A percentile compares a stretch with the other conserved stretches of the same genome.
Evolutionary conservation across 495 filamentous ascomycete species (phyloP).

Genomic region (Podospora pseudocomata): DNA sequence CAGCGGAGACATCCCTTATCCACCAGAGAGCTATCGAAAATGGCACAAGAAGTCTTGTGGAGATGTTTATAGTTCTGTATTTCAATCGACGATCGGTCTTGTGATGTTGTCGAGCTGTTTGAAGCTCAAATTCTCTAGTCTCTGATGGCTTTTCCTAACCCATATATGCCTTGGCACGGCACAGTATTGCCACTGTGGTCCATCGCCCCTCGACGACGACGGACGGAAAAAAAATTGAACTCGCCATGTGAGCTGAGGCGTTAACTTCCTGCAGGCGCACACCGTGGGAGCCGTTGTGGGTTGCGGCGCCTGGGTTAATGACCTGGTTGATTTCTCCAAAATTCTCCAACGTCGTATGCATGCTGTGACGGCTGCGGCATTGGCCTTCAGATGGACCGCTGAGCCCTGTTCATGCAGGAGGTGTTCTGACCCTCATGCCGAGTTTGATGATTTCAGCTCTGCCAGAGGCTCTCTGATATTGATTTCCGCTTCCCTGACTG

Average conservation of each 20-base stretch:
- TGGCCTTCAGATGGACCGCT: not conserved
- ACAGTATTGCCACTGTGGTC: constrained; percentile 13
- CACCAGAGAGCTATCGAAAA: not conserved
- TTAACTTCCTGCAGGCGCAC: constrained; percentile 7
- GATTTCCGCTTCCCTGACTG: not conserved
- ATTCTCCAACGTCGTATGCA: constrained; percentile 10
- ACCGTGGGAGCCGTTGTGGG: not conserved
- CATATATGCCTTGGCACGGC: constrained; percentile 16
- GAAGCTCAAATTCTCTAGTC: not conserved
- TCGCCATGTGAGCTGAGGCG: constrained; percentile 32
- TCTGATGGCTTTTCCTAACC: not conserved
- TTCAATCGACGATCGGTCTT: not conserved
- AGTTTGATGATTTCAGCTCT: not conserved
- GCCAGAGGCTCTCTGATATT: constrained; percentile 9
- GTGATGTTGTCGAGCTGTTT: not conserved
- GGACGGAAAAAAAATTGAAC: constrained; percentile 19
- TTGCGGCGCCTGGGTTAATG: constrained; percentile 16
- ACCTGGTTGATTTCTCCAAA: constrained; percentile 3
- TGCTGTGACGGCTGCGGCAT: constrained; percentile 18
- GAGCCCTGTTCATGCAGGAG: constrained; percentile 24
- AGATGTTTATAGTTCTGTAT: not conserved
- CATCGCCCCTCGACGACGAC: constrained; percentile 18
- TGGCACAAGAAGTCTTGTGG: not conserved
- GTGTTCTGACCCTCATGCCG: constrained; percentile 11
- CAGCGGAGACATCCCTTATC: not conserved